Evolutionary conservation across 345 rosid species (phyloP).

Genomic region (Camelina hispida): DNA sequence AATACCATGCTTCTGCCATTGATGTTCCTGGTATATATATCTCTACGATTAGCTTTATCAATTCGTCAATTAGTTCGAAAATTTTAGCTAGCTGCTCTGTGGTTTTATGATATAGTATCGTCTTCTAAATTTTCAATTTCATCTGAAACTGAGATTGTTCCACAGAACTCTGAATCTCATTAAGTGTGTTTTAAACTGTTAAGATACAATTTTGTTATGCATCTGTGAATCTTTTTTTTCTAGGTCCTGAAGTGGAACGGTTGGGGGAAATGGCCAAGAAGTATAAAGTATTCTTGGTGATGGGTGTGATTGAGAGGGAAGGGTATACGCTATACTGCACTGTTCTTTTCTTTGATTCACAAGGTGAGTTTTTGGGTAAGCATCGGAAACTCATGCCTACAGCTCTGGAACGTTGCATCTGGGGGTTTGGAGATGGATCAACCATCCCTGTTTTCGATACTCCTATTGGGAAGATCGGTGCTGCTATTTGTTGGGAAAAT

Average conservation of each 20-base stretch:
- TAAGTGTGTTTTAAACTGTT: not conserved
- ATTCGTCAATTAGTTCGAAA: not conserved
- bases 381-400: conserved; percentile 95
- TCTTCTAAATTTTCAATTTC: not conserved
- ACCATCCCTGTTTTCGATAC: conserved; percentile 86
- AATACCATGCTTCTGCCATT: conserved; percentile 85
- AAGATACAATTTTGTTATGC: not conserved
- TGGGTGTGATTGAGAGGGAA: conserved; percentile 96
- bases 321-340: conserved; percentile 90
- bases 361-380: conserved; percentile 84
- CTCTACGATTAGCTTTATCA: not conserved
- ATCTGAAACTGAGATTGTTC: conserved; percentile 5
- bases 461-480: conserved; percentile 84
- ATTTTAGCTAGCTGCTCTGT: not conserved
- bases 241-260: conserved; percentile 86
- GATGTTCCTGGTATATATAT: conserved; percentile 71
- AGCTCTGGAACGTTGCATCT: conserved; percentile 80
- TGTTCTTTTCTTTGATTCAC: conserved; percentile 77
- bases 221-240: not conserved
- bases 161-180: not conserved
- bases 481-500: conserved; percentile 95
- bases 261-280: conserved; percentile 89
- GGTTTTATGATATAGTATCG: not conserved
- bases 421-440: conserved; percentile 98
- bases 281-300: conserved; percentile 79